A percentile compares a stretch with the other conserved stretches of the same genome.
phyloP scores from a whole-genome alignment of 768 basidiomycete species.

The Symmetrospora coprosmae region DNA sequence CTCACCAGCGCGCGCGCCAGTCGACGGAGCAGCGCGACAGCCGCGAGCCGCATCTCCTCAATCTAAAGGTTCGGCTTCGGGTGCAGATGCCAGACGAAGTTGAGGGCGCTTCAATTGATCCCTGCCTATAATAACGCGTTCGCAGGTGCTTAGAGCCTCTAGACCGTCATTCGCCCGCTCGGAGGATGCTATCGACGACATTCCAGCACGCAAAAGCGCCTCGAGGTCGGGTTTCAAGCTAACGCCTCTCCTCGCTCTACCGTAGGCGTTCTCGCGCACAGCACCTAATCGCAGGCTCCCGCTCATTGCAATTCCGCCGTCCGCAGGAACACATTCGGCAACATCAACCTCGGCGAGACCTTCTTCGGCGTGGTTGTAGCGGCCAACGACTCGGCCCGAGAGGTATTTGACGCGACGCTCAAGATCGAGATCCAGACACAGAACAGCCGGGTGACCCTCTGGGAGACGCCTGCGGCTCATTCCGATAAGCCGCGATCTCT shows the following conservation, averaged over 20 bases:
- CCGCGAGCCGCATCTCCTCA: constrained; percentile 10
- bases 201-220: not conserved
- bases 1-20: not conserved
- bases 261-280: not conserved
- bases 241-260: constrained; percentile 14
- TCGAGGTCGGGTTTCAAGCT: constrained; percentile 9
- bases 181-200: not conserved
- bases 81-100: not conserved
- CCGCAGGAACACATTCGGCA: constrained; percentile 11
- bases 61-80: not conserved
- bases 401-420: not conserved
- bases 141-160: constrained; percentile 14
- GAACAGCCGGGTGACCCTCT: not conserved
- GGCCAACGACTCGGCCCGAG: constrained; percentile 7
- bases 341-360: constrained; percentile 20
- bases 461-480: constrained; percentile 1
- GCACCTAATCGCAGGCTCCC: not conserved
- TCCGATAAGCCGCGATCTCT: not conserved
- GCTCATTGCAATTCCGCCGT: not conserved
- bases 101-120: not conserved
- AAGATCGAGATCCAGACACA: constrained; percentile 10
- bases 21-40: not conserved
- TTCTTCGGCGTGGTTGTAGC: constrained; percentile 12
- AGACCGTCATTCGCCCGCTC: not conserved
- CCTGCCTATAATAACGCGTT: too few relatives aligned